Evolutionary conservation across 306 rosid genomes (phyloP), one percentile per base, ranked within the genome.

Genomic region (Crotalaria pallida): DNA sequence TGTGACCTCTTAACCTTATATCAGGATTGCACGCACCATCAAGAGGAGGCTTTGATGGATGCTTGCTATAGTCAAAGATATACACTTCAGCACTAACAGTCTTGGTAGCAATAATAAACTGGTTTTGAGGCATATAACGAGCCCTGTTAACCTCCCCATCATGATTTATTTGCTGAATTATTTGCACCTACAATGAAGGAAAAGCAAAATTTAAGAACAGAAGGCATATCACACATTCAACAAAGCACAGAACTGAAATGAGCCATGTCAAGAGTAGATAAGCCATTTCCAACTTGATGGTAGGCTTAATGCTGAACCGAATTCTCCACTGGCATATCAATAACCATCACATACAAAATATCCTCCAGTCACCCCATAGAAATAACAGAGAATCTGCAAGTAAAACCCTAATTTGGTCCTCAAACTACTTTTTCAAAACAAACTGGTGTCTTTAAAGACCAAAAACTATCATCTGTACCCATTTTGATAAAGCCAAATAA

Each of bases 121-220:
- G 80, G 65, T 95, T 87, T 66, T 95, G 99, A 16, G 99, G 97
- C 99, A 95, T 95, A 58, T 87, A 91, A 7, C 97, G 92, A 22
- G 97, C 97, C 34, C 97, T 85, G 67, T 95, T 95, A 65, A 95
- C 99, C 86, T 95, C 97, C 10, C 99, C 99, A 40, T 95, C 99
- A 52, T 95, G 99, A 65, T 91, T 89, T 70, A 95, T 95, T 76
- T 95, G 97, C 82, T 95, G 97, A 44, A 95, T 95, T 81, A 95
- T 91, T 81, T 95, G 97, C 40, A 89, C 96, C 96, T 89, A 78
- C 43, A 15, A 64, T 69, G 19, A 61, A 62, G 24, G 10, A 29
- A 40, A 3, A 53, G 11, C 7, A 9, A 8, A 6, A 10, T 62
- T 6, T 61, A 38, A 41, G 43, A 60, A 40, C 7, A 27, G 31